These are phyloP conservation scores for Bipolaris cookei DNA, from an alignment of 2,329 filamentous ascomycete species.

Conservation along the genomic window DNA sequence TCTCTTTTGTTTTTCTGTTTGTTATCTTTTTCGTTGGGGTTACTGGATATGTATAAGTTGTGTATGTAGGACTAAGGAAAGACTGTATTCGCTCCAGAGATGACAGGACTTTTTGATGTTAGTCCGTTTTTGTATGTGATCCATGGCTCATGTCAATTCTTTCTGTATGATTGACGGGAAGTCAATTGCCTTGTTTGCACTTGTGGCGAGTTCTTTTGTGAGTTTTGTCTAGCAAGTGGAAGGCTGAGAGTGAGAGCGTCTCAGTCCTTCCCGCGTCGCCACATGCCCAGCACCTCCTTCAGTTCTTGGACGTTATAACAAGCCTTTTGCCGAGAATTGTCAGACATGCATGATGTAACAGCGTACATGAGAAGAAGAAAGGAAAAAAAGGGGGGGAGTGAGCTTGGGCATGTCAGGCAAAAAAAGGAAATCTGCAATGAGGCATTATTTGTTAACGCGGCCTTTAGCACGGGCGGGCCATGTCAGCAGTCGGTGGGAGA, in stretches of 20 bases:
- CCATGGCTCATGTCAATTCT: too few species aligned
- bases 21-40: background rate
- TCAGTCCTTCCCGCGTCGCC: background rate
- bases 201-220: too few species aligned
- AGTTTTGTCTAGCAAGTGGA: too few species aligned
- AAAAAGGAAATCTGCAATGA: background rate
- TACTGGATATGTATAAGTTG: conserved; percentile 7
- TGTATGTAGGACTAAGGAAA: conserved; percentile 21
- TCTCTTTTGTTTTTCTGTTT: background rate
- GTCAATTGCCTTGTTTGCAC: too few species aligned
- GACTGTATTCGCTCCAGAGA: background rate
- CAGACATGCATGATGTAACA: background rate
- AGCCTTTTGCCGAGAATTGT: background rate
- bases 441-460: background rate
- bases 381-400: background rate
- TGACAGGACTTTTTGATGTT: background rate
- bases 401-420: background rate
- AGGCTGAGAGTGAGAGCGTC: background rate
- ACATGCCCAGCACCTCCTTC: background rate
- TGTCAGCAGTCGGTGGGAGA: background rate
- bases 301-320: background rate
- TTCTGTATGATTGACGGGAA: too few species aligned
- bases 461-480: background rate
- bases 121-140: background rate
- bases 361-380: background rate